Percentiles rank a stretch among this genome's conserved stretches.
Evolutionary conservation across 139 green algal genomes (phyloP).

Genomic region (Edaphochlamys debaryana): DNA sequence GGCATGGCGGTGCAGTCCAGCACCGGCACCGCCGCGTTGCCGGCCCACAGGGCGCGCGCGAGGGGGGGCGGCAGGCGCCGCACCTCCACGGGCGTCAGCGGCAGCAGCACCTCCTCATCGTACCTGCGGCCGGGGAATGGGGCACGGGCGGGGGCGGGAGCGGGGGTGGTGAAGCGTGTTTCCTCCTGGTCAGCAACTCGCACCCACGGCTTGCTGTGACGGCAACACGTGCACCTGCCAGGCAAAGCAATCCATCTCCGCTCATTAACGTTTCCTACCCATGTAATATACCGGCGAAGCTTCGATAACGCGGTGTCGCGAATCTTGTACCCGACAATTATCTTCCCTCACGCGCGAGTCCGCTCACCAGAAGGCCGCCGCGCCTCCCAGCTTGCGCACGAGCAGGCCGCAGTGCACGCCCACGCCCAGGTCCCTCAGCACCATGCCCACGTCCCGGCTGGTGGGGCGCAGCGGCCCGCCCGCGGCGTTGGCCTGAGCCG

Average conservation of each 20-base stretch:
- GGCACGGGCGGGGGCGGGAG: too few relatives aligned
- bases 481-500: not conserved
- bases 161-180: too few relatives aligned
- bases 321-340: too few relatives aligned
- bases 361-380: not conserved
- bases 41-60: conserved; percentile 2
- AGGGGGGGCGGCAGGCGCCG: conserved; percentile 12
- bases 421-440: conserved; percentile 50
- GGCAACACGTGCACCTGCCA: too few relatives aligned
- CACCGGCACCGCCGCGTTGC: conserved; percentile 10
- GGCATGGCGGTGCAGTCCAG: conserved; percentile 34
- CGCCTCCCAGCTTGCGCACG: conserved; percentile 28
- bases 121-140: not conserved
- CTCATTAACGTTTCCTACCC: too few relatives aligned
- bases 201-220: too few relatives aligned
- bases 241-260: too few relatives aligned
- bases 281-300: too few relatives aligned
- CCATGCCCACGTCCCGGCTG: conserved; percentile 44
- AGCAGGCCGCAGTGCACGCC: conserved; percentile 52
- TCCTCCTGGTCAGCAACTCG: too few relatives aligned
- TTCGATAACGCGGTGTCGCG: too few relatives aligned
- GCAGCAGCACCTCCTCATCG: conserved; percentile 39
- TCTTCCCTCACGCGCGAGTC: too few relatives aligned
- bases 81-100: conserved; percentile 21
- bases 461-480: conserved; percentile 19